Evolutionary conservation across 1,284 basidiomycete genomes (phyloP), one percentile per base, ranked within the genome.

Genomic region (Heterobasidion annosum): DNA sequence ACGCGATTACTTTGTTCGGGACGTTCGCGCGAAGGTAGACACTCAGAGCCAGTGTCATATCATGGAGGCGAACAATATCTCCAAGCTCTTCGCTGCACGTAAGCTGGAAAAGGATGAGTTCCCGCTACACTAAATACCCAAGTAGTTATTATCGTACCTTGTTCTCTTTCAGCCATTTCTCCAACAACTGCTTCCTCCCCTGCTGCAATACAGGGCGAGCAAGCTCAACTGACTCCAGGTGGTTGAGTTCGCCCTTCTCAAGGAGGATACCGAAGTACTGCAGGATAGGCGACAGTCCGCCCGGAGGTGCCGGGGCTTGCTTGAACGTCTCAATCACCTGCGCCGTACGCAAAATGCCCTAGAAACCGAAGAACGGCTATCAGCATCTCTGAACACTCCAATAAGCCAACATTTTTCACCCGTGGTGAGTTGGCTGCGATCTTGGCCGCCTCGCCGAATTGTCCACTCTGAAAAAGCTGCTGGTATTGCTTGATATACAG

Each of bases 121-220:
- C 5, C 47, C 49, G 19, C 53, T 53, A 25, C 25, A 4, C 25
- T 37, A 45, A n/a, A 10, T 8, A 12, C 16, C 8, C 33, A 47
- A 32, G 44, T 32, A 12, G 56, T 25, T 25, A 25, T 25, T 4
- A 25, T 25, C 67, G 35, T 59, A 85, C 91, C 83, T 99, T 99
- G 77, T 98, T 98, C 79, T 99, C 97, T 75, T 99, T 99, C 61
- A 99, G 75, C 97, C 97, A 99, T 68, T 99, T 99, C 75, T 99
- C 97, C 32, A 99, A 79, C 48, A 99, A 76, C 66, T 98, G 94
- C 74, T 99, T 99, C 66, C 95, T 85, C 54, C 94, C 94, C 75
- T 99, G 97, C 63, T 93, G 88, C 51, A 99, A 76, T 12, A 99
- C 97, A 19, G 97, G 97, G 52, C 93, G 85, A 0, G 97, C 96